Evolutionary conservation across 371 early-diverging fungal species (phyloP).

Genomic region (Apophysomyces ossiformis): DNA sequence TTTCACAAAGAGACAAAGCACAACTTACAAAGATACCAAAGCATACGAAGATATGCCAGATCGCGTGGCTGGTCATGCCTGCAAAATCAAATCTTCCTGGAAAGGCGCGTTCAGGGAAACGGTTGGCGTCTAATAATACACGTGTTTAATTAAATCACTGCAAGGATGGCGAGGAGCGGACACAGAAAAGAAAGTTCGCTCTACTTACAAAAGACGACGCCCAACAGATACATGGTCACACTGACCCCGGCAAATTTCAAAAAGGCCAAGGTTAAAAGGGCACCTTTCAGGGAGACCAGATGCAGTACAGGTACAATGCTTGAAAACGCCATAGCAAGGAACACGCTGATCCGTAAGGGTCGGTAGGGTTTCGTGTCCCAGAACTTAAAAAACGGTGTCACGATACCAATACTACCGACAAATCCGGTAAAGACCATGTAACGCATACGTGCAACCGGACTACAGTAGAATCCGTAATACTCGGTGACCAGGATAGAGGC

Average conservation of each 20-base stretch:
- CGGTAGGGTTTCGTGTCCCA: constrained; percentile 59
- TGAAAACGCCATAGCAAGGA: constrained; percentile 66
- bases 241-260: constrained; percentile 56
- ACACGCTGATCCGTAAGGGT: constrained; percentile 64
- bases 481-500: constrained; percentile 64
- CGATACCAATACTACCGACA: constrained; percentile 61
- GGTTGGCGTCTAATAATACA: constrained; percentile 49
- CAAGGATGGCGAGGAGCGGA: background rate
- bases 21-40: constrained; percentile 55
- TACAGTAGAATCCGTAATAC: constrained; percentile 72
- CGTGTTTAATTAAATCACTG: background rate
- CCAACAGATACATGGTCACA: constrained; percentile 53
- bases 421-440: constrained; percentile 63
- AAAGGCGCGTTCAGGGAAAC: constrained; percentile 70
- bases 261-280: constrained; percentile 42
- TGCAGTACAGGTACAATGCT: constrained; percentile 64
- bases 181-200: background rate
- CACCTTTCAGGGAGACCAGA: constrained; percentile 51
- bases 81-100: constrained; percentile 73
- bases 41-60: constrained; percentile 75
- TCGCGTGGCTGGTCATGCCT: constrained; percentile 67
- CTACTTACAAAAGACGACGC: constrained; percentile 45
- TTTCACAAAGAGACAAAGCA: background rate
- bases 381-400: constrained; percentile 62
- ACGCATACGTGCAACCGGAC: constrained; percentile 36